phyloP scores from a whole-genome alignment of 2,329 filamentous ascomycete genomes.

The Graphiopsis chlorocephala region DNA sequence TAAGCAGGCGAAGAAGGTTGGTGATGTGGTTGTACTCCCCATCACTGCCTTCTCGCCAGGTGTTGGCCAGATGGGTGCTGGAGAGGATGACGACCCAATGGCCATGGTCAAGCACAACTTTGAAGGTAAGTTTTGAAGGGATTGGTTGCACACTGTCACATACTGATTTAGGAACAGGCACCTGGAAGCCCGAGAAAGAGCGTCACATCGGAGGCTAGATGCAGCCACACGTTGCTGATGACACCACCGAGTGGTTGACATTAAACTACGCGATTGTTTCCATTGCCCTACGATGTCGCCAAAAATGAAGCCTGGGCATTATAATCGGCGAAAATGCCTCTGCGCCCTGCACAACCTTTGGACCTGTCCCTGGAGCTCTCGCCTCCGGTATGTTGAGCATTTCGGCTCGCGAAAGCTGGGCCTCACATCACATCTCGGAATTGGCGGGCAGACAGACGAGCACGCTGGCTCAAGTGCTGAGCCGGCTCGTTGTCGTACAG shows the following conservation, averaged over 20 bases:
- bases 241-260: neutral
- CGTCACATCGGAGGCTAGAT: constrained; percentile 54
- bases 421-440: neutral
- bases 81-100: constrained; percentile 86
- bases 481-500: neutral
- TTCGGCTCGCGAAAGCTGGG: neutral
- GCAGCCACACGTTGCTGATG: neutral
- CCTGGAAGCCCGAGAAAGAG: constrained; percentile 72
- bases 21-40: constrained; percentile 88
- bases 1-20: constrained; percentile 76
- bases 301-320: neutral
- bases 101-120: constrained; percentile 97
- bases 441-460: neutral
- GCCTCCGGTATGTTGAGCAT: neutral
- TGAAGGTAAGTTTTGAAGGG: constrained; percentile 64
- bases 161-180: constrained; percentile 48
- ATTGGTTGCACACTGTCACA: neutral
- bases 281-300: neutral
- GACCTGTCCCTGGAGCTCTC: neutral
- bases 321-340: neutral
- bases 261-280: neutral
- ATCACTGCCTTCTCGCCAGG: constrained; percentile 98
- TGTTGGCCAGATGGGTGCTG: constrained; percentile 87
- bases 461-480: constrained; percentile 13
- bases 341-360: neutral